These are phyloP conservation scores for Sporisorium scitamineum DNA, from an alignment of 1,284 basidiomycete species.

Conservation along the genomic window DNA sequence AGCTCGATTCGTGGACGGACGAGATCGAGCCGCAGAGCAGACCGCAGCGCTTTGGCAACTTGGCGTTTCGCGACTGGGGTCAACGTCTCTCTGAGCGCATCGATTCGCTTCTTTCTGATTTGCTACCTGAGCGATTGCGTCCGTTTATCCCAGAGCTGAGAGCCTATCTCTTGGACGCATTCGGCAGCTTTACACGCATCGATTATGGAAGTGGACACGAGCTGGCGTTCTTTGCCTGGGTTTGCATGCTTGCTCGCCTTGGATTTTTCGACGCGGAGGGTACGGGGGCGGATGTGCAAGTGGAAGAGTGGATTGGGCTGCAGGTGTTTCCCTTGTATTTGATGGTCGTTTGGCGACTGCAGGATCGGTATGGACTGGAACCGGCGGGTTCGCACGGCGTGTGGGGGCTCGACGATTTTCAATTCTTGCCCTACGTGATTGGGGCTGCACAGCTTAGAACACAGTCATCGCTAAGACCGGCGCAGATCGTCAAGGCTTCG, in stretches of 20 bases:
- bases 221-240: slow-evolving; percentile 66
- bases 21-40: slow-evolving; percentile 82
- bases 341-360: slow-evolving; percentile 83
- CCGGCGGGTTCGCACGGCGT: slow-evolving; percentile 98
- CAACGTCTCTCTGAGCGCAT: slow-evolving; percentile 74
- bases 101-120: slow-evolving; percentile 66
- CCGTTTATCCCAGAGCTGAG: slow-evolving; percentile 75
- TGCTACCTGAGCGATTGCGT: slow-evolving; percentile 72
- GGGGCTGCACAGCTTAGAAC: slow-evolving; percentile 86
- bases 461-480: slow-evolving; percentile 19
- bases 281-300: slow-evolving; percentile 6
- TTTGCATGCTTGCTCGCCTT: slow-evolving; percentile 54
- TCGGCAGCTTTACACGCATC: slow-evolving; percentile 89
- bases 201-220: slow-evolving; percentile 99
- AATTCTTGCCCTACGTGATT: slow-evolving; percentile 89
- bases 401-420: slow-evolving; percentile 94
- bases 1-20: slow-evolving; percentile 82
- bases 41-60: slow-evolving; percentile 93
- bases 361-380: slow-evolving; percentile 90
- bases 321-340: slow-evolving; percentile 81
- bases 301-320: slow-evolving; percentile 69
- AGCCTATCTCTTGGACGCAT: slow-evolving; percentile 84
- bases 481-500: slow-evolving; percentile 16
- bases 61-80: slow-evolving; percentile 90
- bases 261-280: slow-evolving; percentile 33